These are phyloP conservation scores for Farysia itapuensis DNA, from an alignment of 1,284 basidiomycete genomes.

Conservation along the genomic window DNA sequence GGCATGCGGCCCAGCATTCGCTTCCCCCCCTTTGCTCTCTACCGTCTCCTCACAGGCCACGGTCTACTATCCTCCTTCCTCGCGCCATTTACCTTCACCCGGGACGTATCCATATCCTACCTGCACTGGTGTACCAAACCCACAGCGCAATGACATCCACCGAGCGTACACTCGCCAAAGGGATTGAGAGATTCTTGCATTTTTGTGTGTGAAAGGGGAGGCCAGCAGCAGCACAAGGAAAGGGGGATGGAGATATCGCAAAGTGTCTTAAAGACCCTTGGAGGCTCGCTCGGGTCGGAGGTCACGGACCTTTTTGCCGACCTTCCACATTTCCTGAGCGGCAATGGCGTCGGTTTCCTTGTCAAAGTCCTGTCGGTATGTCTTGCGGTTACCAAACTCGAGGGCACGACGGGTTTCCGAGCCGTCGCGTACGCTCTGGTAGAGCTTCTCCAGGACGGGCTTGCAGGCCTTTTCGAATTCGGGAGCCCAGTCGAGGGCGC, in stretches of 20 bases:
- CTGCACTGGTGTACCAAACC: conserved; percentile 15
- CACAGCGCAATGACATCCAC: not conserved
- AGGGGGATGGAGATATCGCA: not conserved
- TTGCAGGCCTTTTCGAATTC: conserved; percentile 90
- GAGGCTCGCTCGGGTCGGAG: conserved; percentile 53
- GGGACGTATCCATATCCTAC: conserved; percentile 14
- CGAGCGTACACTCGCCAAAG: not conserved
- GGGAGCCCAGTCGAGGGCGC: conserved; percentile 99
- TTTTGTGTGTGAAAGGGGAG: not conserved
- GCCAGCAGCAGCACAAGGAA: not conserved
- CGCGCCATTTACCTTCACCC: conserved; percentile 6
- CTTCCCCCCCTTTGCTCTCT: conserved; percentile 9
- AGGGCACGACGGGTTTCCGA: conserved; percentile 95
- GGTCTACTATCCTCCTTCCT: conserved; percentile 13
- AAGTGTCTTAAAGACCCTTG: conserved; percentile 40
- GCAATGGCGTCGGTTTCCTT: conserved; percentile 94
- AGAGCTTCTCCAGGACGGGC: conserved; percentile 91
- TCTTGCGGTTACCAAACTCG: conserved; percentile 89
- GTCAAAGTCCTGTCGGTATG: conserved; percentile 90
- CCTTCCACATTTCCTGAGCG: conserved; percentile 87
- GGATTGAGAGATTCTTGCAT: not conserved
- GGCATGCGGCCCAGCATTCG: conserved; percentile 14
- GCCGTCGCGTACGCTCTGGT: conserved; percentile 90
- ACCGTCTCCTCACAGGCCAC: conserved; percentile 7
- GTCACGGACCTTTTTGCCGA: conserved; percentile 54